Evolutionary conservation across 345 rosid genomes (phyloP).

Genomic region (Eucalyptus guilfoylei): DNA sequence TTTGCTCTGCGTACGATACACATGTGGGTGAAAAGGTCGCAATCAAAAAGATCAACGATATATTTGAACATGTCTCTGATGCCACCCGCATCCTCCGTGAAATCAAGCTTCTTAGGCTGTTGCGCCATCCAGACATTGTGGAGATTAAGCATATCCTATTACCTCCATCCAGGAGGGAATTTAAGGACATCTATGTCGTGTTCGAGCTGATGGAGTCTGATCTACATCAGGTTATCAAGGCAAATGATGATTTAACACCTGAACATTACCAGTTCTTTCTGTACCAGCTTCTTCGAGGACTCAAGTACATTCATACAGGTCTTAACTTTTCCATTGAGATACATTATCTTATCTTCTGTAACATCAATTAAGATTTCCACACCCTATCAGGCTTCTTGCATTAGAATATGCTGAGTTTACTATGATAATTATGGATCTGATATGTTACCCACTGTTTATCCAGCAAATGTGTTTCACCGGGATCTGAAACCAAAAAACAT

Average conservation of each 20-base stretch:
- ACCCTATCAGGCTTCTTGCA: background rate
- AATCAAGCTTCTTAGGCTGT: constrained; percentile 76
- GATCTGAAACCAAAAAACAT: constrained; percentile 93
- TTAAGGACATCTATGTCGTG: constrained; percentile 81
- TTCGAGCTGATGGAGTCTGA: constrained; percentile 93
- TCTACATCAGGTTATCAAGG: constrained; percentile 88
- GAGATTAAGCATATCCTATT: constrained; percentile 89
- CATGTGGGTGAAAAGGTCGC: constrained; percentile 84
- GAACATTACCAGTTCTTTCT: constrained; percentile 90
- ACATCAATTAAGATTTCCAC: background rate
- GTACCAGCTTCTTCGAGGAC: constrained; percentile 90
- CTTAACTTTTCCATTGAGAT: background rate
- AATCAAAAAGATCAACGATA: constrained; percentile 83
- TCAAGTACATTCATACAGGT: constrained; percentile 97
- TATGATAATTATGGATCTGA: background rate
- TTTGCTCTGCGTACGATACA: constrained; percentile 78
- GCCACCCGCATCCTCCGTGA: constrained; percentile 91
- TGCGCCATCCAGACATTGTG: constrained; percentile 88
- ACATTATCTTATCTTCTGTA: background rate
- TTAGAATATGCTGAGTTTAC: background rate
- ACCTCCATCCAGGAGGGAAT: constrained; percentile 86
- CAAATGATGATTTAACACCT: constrained; percentile 86
- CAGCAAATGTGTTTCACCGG: constrained; percentile 91
- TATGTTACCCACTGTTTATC: background rate
- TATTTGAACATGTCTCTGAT: constrained; percentile 88